Evolutionary conservation across 2,329 filamentous ascomycete genomes (phyloP), one percentile per base, ranked within the genome.

Genomic region (Ploettnerulaceae sp.): DNA sequence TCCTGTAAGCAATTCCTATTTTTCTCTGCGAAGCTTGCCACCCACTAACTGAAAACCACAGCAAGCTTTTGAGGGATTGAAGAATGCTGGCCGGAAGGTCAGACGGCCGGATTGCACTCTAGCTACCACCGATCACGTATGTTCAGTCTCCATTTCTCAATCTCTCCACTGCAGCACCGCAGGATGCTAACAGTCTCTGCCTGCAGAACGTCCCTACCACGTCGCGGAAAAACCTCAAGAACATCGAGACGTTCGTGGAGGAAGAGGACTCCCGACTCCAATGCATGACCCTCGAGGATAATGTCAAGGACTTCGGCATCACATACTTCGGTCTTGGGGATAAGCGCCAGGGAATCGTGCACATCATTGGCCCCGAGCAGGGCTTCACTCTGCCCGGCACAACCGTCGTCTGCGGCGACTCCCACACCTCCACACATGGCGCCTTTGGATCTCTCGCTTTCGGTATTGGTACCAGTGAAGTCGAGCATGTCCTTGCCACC

Each of bases 351-450:
- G 93, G 93, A 57, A 98, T 98, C 61, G 93, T 97, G 48, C 93
- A 98, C 71, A 88, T 98, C 62, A 97, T 98, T 61, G 93, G 93
- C 26, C 93, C 93, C 31, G 93, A 98, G 74, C 93, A 98, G 70
- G 93, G 93, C 58, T 98, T 98, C 75, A 98, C 93, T 47, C 84
- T 97, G 28, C 93, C 93, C 32, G 93, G 89, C 58, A 97, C 93
- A 45, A 98, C 93, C 3, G 86, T 97, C 28, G 93, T 97, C 56
- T 97, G 93, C 65, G 93, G 93, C 68, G 93, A 98, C 76, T 95
- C 87, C 64, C 93, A 98, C 68, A 98, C 93, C 36, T 96, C 91
- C 20, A 98, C 93, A 54, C 93, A 98, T 70, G 93, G 93, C 61
- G 93, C 93, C 42, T 98, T 97, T 61, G 93, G 93, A 57, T 79